phyloP scores from a whole-genome alignment of 305 asterid species.

The Fraxinus angustifolia region DNA sequence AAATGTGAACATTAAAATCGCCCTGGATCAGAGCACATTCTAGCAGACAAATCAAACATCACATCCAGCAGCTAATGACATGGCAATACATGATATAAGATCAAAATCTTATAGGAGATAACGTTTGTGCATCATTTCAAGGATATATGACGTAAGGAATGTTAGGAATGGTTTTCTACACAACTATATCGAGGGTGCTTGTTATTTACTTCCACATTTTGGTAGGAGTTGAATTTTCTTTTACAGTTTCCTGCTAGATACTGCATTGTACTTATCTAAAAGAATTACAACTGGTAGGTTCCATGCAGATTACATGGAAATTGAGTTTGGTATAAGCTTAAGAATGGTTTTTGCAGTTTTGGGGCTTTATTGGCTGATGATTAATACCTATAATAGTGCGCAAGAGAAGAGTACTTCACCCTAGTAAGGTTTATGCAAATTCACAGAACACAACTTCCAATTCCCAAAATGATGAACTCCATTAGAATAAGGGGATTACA shows the following conservation, averaged over 20 bases:
- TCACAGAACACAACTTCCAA: neutral
- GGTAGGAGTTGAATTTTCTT: neutral
- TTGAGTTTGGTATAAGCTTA: neutral
- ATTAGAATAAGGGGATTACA: neutral
- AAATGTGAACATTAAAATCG: conserved; percentile 2
- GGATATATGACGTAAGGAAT: neutral
- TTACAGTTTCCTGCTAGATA: neutral
- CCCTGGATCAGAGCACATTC: neutral
- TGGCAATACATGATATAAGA: neutral
- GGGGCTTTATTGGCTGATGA: neutral
- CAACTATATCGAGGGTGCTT: neutral
- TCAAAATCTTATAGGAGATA: neutral
- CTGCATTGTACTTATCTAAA: neutral
- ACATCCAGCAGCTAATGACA: conserved; percentile 2
- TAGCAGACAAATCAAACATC: conserved; percentile 5
- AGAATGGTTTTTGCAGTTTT: neutral
- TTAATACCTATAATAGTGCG: neutral
- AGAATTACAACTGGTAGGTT: neutral
- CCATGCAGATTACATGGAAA: neutral
- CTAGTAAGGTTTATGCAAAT: neutral
- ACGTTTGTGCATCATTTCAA: neutral
- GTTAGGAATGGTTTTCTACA: neutral
- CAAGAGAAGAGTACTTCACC: neutral
- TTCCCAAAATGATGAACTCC: neutral
- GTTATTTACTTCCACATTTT: neutral